Conservation (phyloP, 306 rosid genomes). For the Dalbergia cultrata region DNA sequence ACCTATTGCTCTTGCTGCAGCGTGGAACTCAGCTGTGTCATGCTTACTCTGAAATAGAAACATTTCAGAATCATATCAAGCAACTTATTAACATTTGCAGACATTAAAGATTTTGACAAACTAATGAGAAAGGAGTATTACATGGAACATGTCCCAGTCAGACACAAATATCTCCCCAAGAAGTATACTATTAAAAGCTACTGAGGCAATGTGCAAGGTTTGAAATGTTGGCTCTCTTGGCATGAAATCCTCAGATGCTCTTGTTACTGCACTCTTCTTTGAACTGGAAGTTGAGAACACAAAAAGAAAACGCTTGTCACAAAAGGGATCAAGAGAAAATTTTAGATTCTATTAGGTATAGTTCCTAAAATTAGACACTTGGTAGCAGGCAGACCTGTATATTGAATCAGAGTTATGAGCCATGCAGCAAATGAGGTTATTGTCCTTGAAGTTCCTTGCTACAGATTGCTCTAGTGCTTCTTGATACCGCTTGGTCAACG, state of each 20-base stretch:
- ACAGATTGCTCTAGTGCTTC: conserved; percentile 75
- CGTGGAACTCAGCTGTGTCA: conserved; percentile 78
- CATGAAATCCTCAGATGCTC: conserved; percentile 90
- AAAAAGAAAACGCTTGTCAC: conserved; percentile 8
- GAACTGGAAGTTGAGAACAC: conserved; percentile 53
- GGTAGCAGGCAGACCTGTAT: conserved; percentile 59
- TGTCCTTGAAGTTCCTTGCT: conserved; percentile 60
- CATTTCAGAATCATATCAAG: conserved; percentile 28
- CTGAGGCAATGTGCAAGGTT: conserved; percentile 77
- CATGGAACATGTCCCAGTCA: conserved; percentile 90
- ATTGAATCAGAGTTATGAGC: conserved; percentile 69
- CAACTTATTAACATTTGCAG: conserved; percentile 12
- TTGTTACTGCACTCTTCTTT: conserved; percentile 68
- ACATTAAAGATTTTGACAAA: conserved; percentile 2
- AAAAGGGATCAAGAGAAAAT: conserved; percentile 20
- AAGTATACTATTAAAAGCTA: conserved; percentile 76
- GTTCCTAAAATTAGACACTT: neutral
- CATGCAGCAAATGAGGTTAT: conserved; percentile 74
- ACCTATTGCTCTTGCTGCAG: conserved; percentile 86
- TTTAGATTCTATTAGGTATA: conserved; percentile 13
- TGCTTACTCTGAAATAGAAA: conserved; percentile 68
- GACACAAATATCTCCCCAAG: conserved; percentile 80
- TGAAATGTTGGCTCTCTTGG: conserved; percentile 78
- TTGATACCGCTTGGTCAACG: conserved; percentile 60
- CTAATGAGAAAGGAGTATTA: conserved; percentile 43